phyloP scores from a whole-genome alignment of 129 eudicot genomes.

The Solidago caesia region DNA sequence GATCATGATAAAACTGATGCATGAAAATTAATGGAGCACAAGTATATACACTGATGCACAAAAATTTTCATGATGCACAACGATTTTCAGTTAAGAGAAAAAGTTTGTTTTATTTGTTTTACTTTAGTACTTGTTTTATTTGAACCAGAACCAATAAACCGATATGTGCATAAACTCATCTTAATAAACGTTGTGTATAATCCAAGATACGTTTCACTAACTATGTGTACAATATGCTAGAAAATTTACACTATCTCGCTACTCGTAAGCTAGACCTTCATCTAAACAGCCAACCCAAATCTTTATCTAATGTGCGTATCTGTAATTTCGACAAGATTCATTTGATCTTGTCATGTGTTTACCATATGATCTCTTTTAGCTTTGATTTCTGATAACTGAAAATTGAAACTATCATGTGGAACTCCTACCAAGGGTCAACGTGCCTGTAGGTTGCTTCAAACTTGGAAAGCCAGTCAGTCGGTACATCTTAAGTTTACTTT shows the following conservation, averaged over 20 bases:
- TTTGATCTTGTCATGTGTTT: slow-evolving; percentile 2
- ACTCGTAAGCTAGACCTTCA: not conserved
- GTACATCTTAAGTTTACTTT: not conserved
- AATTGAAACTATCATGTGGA: not conserved
- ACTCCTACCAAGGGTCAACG: slow-evolving; percentile 3
- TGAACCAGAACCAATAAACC: too few relatives aligned
- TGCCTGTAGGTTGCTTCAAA: not conserved
- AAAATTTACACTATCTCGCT: slow-evolving; percentile 4
- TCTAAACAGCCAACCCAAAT: not conserved
- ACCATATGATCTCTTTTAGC: not conserved
- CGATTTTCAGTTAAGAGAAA: too few relatives aligned
- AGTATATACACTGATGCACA: too few relatives aligned
- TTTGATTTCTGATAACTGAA: not conserved
- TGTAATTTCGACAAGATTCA: not conserved
- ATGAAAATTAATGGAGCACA: too few relatives aligned
- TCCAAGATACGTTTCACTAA: not conserved
- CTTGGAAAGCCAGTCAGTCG: not conserved
- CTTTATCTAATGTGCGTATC: slow-evolving; percentile 4
- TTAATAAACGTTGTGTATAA: not conserved
- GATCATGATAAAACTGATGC: too few relatives aligned
- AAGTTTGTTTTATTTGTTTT: too few relatives aligned
- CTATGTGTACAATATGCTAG: not conserved
- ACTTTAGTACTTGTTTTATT: too few relatives aligned
- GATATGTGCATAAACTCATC: not conserved
- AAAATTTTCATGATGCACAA: too few relatives aligned